A percentile compares a stretch with the other conserved stretches of the same genome.
Conservation (phyloP, 164 flowering plant genomes). For the Magnolia kwangsiensis region DNA sequence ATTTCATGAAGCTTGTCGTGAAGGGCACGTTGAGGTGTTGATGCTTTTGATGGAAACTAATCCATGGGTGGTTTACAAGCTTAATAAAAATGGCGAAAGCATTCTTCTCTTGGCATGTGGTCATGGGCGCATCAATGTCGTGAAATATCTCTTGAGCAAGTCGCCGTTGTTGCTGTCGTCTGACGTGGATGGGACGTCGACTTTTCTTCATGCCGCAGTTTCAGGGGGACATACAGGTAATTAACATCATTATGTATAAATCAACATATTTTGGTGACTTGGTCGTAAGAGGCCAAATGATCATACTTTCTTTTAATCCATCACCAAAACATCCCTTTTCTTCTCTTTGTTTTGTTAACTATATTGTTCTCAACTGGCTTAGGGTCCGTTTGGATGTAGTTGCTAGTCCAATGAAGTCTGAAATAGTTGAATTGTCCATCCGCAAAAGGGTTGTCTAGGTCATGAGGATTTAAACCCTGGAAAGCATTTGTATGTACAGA, state of each 20-base stretch:
- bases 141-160: constrained; percentile 8
- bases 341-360: too few species aligned
- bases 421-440: too few species aligned
- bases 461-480: too few species aligned
- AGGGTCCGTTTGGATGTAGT: too few species aligned
- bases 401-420: too few species aligned
- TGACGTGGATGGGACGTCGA: constrained; percentile 14
- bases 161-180: not conserved
- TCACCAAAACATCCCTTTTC: too few species aligned
- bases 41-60: constrained; percentile 10
- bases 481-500: too few species aligned
- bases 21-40: constrained; percentile 12
- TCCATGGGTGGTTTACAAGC: constrained; percentile 12
- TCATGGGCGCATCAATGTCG: constrained; percentile 9
- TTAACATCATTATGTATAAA: not conserved
- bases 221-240: constrained; percentile 23
- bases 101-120: constrained; percentile 9
- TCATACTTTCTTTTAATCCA: too few species aligned
- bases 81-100: constrained; percentile 10
- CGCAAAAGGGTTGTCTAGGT: too few species aligned
- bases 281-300: too few species aligned
- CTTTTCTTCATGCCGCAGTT: constrained; percentile 26
- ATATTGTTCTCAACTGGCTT: too few species aligned
- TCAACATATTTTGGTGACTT: too few species aligned
- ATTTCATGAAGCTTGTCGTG: constrained; percentile 27